Evolutionary conservation across 768 basidiomycete genomes (phyloP), one percentile per base, ranked within the genome.

Genomic region (Lactarius trivialis): DNA sequence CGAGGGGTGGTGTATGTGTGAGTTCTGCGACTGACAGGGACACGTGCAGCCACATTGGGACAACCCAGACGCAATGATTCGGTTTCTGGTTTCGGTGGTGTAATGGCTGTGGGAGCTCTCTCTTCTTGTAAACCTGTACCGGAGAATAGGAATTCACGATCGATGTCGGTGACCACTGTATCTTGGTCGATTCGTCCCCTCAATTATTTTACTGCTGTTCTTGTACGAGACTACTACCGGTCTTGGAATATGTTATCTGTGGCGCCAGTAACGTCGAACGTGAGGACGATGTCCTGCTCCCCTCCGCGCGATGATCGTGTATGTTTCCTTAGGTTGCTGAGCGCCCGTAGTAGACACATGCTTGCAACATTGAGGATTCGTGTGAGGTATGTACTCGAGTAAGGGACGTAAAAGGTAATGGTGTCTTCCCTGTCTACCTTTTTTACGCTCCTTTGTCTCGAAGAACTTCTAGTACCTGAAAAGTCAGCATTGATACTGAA

Each of bases 1-100:
- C 19, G 17, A 17, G 39, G 43, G 45, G 15, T 4, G 33, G 45
- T 48, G 45, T 15, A 24, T 24, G 45, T 24, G 45, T 48, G 24
- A 21, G 9, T 24, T 12, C 48, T 26, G 58, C 32, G 39, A 34
- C 33, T 65, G 56, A 63, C 30, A 9, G 12, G 37, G 15, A 36
- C 12, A 15, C 17, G 14, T 30, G 41, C 34, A 66, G 65, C 65
- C 65, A 1, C 65, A 66, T 48, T 66, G 65, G 65, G 65, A 66
- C 34, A 45, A 59, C 11, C 65, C 65, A 14, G 58, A 66, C 48
- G 57, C 36, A 11, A 66, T 60, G 65, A 19, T 60, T 4, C 62
- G 41, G 32, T 64, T 64, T 32, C 55, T 66, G 30, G 21, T 36
- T 19, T 66, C 57, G 28, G 57, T 64, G 6, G 54, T 56, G 48